Conservation (phyloP, 768 basidiomycete genomes). For the Lactifluus hygrophoroides region DNA sequence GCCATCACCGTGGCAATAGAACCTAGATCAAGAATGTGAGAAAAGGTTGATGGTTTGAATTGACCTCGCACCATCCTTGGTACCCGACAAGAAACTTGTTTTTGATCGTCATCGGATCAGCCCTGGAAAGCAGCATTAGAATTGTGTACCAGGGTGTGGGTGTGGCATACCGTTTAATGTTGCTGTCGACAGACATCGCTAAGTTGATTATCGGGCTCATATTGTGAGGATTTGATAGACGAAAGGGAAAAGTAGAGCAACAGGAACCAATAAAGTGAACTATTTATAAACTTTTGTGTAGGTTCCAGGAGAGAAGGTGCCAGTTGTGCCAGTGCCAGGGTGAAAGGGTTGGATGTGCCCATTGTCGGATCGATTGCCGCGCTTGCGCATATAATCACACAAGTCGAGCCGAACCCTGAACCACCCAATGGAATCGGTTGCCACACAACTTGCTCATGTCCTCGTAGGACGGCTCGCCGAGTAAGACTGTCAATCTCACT, state of each 20-base stretch:
- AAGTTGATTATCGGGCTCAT: not conserved
- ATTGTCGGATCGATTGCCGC: too few relatives aligned
- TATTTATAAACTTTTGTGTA: not conserved
- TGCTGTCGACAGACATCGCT: slow-evolving; percentile 16
- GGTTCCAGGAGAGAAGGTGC: too few relatives aligned
- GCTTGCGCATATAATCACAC: not conserved
- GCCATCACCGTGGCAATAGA: slow-evolving; percentile 63
- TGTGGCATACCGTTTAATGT: slow-evolving; percentile 11
- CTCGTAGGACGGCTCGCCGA: not conserved
- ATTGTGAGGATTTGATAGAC: not conserved
- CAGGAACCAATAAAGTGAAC: not conserved
- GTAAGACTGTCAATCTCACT: not conserved
- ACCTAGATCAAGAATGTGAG: slow-evolving; percentile 36
- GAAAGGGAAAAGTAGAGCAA: not conserved
- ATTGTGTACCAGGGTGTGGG: not conserved
- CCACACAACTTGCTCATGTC: not conserved
- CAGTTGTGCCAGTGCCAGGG: not conserved
- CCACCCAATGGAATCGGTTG: slow-evolving; percentile 4
- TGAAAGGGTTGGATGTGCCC: too few relatives aligned
- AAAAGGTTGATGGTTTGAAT: not conserved
- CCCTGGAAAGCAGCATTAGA: slow-evolving; percentile 31
- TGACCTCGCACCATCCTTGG: slow-evolving; percentile 63
- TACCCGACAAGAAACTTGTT: slow-evolving; percentile 82
- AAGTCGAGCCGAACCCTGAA: too few relatives aligned
- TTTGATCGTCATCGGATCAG: slow-evolving; percentile 68